Base-by-base conservation (phyloP, 2,329 filamentous ascomycete genomes). In the Clarireedia sp. region DNA sequence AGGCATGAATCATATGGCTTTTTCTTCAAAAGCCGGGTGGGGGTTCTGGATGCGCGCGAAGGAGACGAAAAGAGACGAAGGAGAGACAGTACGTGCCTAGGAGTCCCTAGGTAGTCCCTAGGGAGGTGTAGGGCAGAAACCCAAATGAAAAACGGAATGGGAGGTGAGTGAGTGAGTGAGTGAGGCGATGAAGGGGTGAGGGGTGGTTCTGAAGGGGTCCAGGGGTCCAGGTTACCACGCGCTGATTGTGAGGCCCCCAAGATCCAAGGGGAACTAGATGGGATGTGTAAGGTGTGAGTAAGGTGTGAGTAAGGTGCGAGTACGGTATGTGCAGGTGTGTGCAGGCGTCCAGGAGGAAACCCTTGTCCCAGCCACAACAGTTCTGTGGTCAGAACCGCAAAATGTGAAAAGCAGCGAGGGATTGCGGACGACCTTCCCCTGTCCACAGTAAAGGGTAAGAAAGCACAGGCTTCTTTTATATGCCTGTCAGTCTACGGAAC, bases 311-410 rank as follows among this genome's bases (percentile, higher is more conserved):
- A 33, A 33, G 29, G 29, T 33, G 29, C 12, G 29, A 12, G 29
- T 14, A 33, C 9, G 29, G 29, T 33, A 9, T 33, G 29, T 33
- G 29, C 29, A 45, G 24, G 3, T 17, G 50, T 36, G 46, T 45
- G 26, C 48, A 23, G 36, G 46, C 21, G 23, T 45, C 37, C 48
- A 23, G 36, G 46, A 26, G 23, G 44, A 40, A 19, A 19, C 49
- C 57, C 54, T 54, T 54, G 50, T 10, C 54, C 50, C 51, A 59
- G 54, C 54, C 57, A 59, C 57, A 48, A 54, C 56, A 54, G 37
- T 50, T 38, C 48, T 33, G 43, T 54, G 43, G 21, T 54, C 44
- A 23, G 17, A 36, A 36, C 33, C 26, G 41, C 24, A 29, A 47
- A 46, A 26, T 10, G n/a, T 26, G 26, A 48, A 49, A 47, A 51